These are phyloP conservation scores for Carex littledalei DNA, from an alignment of 176 grass and related monocot species.

Conservation along the genomic window DNA sequence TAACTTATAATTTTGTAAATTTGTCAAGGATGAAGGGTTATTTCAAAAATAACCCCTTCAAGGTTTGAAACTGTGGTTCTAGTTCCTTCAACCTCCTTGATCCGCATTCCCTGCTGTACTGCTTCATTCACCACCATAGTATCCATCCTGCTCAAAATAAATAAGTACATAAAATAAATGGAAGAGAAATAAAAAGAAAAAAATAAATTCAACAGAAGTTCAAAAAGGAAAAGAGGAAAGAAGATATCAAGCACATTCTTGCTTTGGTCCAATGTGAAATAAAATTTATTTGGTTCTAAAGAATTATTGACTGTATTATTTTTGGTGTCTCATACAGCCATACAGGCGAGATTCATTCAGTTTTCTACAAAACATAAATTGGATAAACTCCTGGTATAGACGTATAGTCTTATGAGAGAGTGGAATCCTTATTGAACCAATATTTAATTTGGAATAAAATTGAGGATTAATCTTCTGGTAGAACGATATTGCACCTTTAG, in stretches of 20 bases:
- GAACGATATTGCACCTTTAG: not conserved
- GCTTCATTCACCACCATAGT: conserved; percentile 54
- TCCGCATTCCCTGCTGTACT: conserved; percentile 47
- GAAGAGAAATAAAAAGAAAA: not conserved
- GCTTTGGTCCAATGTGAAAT: not conserved
- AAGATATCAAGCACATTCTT: not conserved
- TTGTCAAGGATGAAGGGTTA: conserved; percentile 37
- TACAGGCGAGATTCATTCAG: not conserved
- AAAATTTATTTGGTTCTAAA: not conserved
- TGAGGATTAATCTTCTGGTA: not conserved
- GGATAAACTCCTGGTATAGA: not conserved
- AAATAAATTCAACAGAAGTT: not conserved
- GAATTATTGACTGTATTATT: not conserved
- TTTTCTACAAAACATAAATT: not conserved
- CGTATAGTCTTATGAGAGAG: not conserved
- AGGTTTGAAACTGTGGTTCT: conserved; percentile 54
- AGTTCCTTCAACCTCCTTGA: conserved; percentile 63
- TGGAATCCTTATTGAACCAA: not conserved
- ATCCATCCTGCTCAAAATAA: conserved; percentile 66
- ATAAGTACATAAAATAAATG: not conserved
- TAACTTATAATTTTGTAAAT: not conserved
- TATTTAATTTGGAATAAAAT: not conserved
- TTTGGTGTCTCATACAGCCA: not conserved
- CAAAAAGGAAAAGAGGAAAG: not conserved
- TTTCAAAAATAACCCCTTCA: conserved; percentile 80